Evolutionary conservation across 108 stramenopile genomes (phyloP), one percentile per base, ranked within the genome.

Genomic region (Epithemia pelagica): DNA sequence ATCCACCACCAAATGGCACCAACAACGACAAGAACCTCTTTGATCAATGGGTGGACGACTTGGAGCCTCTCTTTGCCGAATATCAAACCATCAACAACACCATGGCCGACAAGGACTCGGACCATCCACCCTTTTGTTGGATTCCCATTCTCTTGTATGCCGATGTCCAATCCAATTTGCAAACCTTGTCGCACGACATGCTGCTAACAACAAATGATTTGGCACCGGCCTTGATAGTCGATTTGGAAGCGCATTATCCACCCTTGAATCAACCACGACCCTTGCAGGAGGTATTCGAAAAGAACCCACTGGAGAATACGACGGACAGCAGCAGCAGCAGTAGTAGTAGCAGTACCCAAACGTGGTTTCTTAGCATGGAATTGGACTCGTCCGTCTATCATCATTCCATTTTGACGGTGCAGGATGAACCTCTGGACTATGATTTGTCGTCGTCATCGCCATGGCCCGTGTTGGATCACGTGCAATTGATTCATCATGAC

Each of bases 101-200:
- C n/a, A n/a, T n/a, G n/a, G n/a, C n/a, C n/a, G n/a, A n/a, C n/a
- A n/a, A n/a, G n/a, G n/a, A n/a, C n/a, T n/a, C n/a, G n/a, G n/a
- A n/a, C n/a, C n/a, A n/a, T n/a, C n/a, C n/a, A n/a, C n/a, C n/a
- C n/a, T n/a, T n/a, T n/a, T 66, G 65, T 54, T 66, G 65, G 65
- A 66, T 66, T 54, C 65, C 65, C 18, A 53, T 66, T 19, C 27
- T 66, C 2, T 26, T 55, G 1, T 66, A 52, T 66, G 65, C 27
- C 28, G 65, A 66, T 54, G n/a, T 7, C 19, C n/a, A 27, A 2
- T 25, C 3, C 26, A 54, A 30, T n/a, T 66, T 26, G 15, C 27
- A 54, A 3, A n/a, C 15, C 22, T 54, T 66, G 15, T 21, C 26
- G 21, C 2, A 26, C 22, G 65, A 23, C 8, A 28, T 66, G 27